These are phyloP conservation scores for Magnolia kwangsiensis DNA, from an alignment of 164 flowering plant species.

Conservation along the genomic window DNA sequence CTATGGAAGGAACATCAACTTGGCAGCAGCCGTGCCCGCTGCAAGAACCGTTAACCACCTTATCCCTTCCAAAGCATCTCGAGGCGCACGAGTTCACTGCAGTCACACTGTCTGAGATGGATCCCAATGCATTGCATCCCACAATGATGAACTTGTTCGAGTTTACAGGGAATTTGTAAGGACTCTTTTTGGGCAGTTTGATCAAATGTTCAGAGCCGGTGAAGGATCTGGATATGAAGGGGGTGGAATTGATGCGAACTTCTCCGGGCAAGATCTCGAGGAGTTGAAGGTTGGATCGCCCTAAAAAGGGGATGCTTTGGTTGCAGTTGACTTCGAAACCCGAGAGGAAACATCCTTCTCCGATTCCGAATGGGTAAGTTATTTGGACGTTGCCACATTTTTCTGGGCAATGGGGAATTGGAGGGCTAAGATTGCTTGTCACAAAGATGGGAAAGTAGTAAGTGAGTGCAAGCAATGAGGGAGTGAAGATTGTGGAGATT, in stretches of 20 bases:
- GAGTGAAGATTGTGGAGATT: too few relatives aligned
- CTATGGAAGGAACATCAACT: not conserved
- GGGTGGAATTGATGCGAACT: slow-evolving; percentile 2
- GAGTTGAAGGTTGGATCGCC: not conserved
- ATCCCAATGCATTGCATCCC: not conserved
- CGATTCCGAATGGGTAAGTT: too few relatives aligned
- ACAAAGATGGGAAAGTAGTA: too few relatives aligned
- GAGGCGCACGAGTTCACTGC: not conserved
- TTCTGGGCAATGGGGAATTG: too few relatives aligned
- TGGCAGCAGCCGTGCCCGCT: slow-evolving; percentile 12
- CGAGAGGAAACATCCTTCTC: not conserved
- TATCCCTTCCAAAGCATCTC: not conserved
- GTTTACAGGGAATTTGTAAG: not conserved
- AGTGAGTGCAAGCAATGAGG: too few relatives aligned
- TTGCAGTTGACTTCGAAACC: slow-evolving; percentile 9
- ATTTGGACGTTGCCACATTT: too few relatives aligned
- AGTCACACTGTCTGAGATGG: too few relatives aligned
- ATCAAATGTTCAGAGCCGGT: not conserved
- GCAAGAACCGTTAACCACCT: slow-evolving; percentile 1
- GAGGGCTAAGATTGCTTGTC: too few relatives aligned
- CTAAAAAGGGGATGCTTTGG: not conserved
- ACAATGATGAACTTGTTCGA: not conserved
- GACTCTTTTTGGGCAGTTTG: not conserved
- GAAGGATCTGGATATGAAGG: not conserved
- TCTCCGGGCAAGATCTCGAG: slow-evolving; percentile 1